These are phyloP conservation scores for Chrysosporium queenslandicum DNA, from an alignment of 2,329 filamentous ascomycete genomes.

Conservation along the genomic window DNA sequence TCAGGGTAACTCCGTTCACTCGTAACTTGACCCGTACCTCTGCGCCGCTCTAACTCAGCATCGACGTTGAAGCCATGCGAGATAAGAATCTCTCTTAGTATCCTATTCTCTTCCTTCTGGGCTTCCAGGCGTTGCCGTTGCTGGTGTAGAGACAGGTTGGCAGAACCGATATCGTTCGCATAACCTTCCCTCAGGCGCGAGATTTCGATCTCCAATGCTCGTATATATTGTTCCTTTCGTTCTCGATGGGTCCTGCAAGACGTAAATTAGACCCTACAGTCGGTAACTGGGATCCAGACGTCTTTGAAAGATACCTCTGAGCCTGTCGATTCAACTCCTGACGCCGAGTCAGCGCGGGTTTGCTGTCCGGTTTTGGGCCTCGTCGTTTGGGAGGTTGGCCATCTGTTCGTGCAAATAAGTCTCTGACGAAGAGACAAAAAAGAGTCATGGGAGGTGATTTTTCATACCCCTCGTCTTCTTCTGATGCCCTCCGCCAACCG, in stretches of 20 bases:
- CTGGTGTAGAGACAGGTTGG: constrained; percentile 38
- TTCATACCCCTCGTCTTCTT: constrained; percentile 10
- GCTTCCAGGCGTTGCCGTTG: constrained; percentile 68
- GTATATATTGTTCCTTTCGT: constrained; percentile 92
- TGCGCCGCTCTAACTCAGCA: constrained; percentile 35
- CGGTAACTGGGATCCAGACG: not conserved
- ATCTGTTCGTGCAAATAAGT: constrained; percentile 42
- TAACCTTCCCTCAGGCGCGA: constrained; percentile 67
- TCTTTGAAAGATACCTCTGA: constrained; percentile 54
- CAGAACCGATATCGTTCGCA: constrained; percentile 58
- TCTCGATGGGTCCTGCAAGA: constrained; percentile 76
- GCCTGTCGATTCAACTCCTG: constrained; percentile 94
- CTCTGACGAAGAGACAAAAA: not conserved
- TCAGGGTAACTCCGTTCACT: constrained; percentile 21
- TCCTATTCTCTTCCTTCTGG: constrained; percentile 66
- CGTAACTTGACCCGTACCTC: constrained; percentile 18
- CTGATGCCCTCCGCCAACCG: not conserved
- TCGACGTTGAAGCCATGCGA: constrained; percentile 52
- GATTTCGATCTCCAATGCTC: constrained; percentile 83
- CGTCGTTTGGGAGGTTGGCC: constrained; percentile 78
- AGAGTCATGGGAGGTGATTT: not conserved
- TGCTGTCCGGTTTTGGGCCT: constrained; percentile 93
- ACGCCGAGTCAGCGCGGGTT: constrained; percentile 79
- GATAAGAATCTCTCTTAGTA: constrained; percentile 55
- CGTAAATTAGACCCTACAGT: constrained; percentile 6